Conservation (phyloP, 805 yeast species). For the Tetrapisispora fleetii region DNA sequence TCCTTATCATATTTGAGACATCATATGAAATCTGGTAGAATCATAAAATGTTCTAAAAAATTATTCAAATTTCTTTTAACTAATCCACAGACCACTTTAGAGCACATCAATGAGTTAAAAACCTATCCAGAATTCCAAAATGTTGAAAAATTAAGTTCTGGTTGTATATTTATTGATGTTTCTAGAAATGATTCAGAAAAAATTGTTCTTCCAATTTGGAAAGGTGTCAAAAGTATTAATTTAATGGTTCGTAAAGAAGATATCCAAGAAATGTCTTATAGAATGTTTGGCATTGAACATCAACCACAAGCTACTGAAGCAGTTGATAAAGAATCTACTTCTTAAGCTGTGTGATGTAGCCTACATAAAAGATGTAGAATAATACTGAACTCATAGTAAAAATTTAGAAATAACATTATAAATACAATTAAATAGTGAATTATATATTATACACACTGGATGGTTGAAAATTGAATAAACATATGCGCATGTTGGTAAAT, state of each 20-base stretch:
- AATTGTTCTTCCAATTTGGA: conserved; percentile 82
- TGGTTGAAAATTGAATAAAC: not conserved
- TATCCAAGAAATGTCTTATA: conserved; percentile 75
- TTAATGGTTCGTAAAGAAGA: conserved; percentile 92
- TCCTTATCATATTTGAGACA: conserved; percentile 59
- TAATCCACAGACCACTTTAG: conserved; percentile 72
- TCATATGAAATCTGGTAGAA: conserved; percentile 53
- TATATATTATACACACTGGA: not conserved
- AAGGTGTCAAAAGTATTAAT: conserved; percentile 72
- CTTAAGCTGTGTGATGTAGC: not conserved
- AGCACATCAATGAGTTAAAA: conserved; percentile 38
- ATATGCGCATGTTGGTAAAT: not conserved
- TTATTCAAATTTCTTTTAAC: conserved; percentile 56
- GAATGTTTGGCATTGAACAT: conserved; percentile 67
- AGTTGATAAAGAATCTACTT: not conserved
- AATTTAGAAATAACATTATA: conserved; percentile 1
- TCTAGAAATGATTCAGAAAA: conserved; percentile 38
- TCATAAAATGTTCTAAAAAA: conserved; percentile 44
- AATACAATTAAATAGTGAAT: conserved; percentile 3
- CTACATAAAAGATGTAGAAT: not conserved
- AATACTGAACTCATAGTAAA: conserved; percentile 3
- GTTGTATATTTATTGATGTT: conserved; percentile 77
- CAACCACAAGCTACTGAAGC: not conserved
- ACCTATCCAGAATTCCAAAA: conserved; percentile 50
- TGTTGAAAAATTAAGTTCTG: conserved; percentile 46